These are phyloP conservation scores for Sonneratia alba DNA, from an alignment of 345 rosid species.

Conservation along the genomic window DNA sequence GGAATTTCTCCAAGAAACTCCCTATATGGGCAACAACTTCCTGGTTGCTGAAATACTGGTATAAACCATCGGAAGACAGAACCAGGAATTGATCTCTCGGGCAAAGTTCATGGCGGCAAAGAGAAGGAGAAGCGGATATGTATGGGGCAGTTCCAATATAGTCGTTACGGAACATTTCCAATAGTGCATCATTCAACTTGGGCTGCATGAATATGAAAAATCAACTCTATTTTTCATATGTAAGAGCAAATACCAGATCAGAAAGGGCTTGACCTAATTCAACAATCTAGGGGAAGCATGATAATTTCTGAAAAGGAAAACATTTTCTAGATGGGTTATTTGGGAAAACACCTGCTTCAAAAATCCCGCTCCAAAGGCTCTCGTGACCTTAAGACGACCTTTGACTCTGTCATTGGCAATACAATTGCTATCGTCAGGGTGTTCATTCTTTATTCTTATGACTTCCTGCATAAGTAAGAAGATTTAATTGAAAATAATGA, in stretches of 20 bases:
- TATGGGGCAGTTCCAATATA: slow-evolving; percentile 86
- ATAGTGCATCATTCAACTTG: slow-evolving; percentile 56
- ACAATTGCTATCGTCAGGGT: slow-evolving; percentile 83
- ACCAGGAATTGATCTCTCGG: slow-evolving; percentile 81
- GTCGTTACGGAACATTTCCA: slow-evolving; percentile 84
- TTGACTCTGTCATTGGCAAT: slow-evolving; percentile 87
- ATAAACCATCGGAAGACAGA: slow-evolving; percentile 91
- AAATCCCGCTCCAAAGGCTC: slow-evolving; percentile 98
- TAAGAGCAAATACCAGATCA: not conserved
- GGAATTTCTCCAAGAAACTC: slow-evolving; percentile 83
- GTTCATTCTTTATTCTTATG: slow-evolving; percentile 81
- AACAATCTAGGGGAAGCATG: not conserved
- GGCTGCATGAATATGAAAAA: slow-evolving; percentile 48
- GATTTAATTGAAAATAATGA: not conserved
- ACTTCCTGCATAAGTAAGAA: slow-evolving; percentile 54
- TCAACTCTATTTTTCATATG: not conserved
- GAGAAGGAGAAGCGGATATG: slow-evolving; percentile 72
- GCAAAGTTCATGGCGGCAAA: slow-evolving; percentile 65
- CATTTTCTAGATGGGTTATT: not conserved
- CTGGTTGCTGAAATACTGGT: slow-evolving; percentile 85
- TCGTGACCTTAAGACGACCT: slow-evolving; percentile 91
- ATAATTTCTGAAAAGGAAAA: not conserved
- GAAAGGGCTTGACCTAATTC: not conserved
- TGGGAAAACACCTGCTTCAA: slow-evolving; percentile 54
- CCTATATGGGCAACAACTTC: slow-evolving; percentile 80